Evolutionary conservation across 2,329 filamentous ascomycete genomes (phyloP), one percentile per base, ranked within the genome.

Genomic region (Trichoderma endophyticum): DNA sequence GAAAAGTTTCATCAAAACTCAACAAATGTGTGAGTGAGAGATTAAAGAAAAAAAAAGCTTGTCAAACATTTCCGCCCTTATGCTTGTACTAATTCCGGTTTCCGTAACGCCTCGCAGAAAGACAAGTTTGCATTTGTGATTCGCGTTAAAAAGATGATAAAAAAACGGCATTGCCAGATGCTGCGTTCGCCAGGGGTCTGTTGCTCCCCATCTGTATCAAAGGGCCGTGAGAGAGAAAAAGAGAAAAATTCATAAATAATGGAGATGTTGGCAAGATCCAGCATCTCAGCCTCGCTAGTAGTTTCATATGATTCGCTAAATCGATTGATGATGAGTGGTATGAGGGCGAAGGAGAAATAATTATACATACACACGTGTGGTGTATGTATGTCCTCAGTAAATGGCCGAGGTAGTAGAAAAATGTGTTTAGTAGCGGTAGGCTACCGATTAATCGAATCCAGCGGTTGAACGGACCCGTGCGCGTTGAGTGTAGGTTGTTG

Each of bases 41-140:
- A 28, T 34, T 62, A 70, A 30, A 71, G 56, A 28, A 72, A 71
- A 71, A 72, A 28, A 64, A 65, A 70, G 48, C 21, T 26, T 34
- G 48, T 60, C 60, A 70, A 70, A 54, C 65, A 70, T 64, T n/a
- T 60, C 43, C 71, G 32, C 71, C 71, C 59, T 39, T 12, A 72
- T 72, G 71, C 65, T 70, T 72, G 39, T 30, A 60, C 54, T 62
- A 21, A 36, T 67, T 56, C 39, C 67, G 24, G 62, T 57, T 48
- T 48, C 71, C 71, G 65, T 70, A 72, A 72, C 71, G 71, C 71
- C 71, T 72, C 59, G 71, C 71, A 70, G 65, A 71, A 62, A 54
- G 61, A 39, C 60, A 60, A 60, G 36, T 67, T 56, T 56, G 48
- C 60, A 36, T 51, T 51, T 70, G 48, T 72, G 63, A 54, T 63